These are phyloP conservation scores for Euptelea pleiosperma DNA, from an alignment of 164 flowering plant genomes.

Conservation along the genomic window DNA sequence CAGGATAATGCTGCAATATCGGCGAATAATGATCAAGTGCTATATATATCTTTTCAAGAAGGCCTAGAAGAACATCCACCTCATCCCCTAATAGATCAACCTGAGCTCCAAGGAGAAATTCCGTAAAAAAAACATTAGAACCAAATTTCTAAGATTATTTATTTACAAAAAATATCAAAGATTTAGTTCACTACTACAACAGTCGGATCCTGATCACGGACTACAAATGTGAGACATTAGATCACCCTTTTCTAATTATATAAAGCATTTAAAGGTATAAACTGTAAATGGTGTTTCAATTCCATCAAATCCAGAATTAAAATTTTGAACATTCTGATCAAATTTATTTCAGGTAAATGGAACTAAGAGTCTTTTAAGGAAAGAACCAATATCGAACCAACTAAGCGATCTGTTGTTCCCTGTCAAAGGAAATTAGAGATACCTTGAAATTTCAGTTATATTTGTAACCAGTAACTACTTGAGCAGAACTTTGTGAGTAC, in stretches of 20 bases:
- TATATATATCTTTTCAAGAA: slow-evolving; percentile 82
- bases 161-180: background rate
- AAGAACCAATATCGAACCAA: no score
- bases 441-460: no score
- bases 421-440: no score
- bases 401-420: no score
- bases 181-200: background rate
- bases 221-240: background rate
- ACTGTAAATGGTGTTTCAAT: background rate
- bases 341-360: no score
- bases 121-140: slow-evolving; percentile 1
- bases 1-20: slow-evolving; percentile 82
- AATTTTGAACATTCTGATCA: no score
- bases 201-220: background rate
- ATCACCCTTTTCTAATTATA: background rate
- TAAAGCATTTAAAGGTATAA: background rate
- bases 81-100: slow-evolving; percentile 93
- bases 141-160: background rate
- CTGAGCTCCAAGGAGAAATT: slow-evolving; percentile 34
- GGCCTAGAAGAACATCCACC: slow-evolving; percentile 66
- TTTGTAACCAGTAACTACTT: no score
- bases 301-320: no score
- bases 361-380: no score
- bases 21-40: slow-evolving; percentile 96
- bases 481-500: no score